Percentiles rank a stretch among this genome's conserved stretches.
These are phyloP conservation scores for Termitomyces sp. DNA, from an alignment of 768 basidiomycete species.

Conservation along the genomic window DNA sequence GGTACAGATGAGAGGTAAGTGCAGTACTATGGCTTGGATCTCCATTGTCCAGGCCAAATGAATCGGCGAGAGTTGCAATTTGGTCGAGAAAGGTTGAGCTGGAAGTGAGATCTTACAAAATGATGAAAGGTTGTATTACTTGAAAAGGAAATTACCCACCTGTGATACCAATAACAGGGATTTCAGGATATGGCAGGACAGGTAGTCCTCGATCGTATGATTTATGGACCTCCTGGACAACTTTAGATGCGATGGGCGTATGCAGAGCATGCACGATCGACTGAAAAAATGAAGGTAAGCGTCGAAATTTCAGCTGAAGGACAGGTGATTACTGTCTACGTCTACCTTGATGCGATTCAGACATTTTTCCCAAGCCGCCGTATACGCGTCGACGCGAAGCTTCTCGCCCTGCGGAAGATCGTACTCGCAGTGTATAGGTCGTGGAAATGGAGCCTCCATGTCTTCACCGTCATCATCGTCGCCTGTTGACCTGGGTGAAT, in stretches of 20 bases:
- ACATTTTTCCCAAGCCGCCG: constrained; percentile 53
- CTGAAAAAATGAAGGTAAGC: constrained; percentile 4
- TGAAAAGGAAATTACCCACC: constrained; percentile 29
- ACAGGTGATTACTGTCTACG: constrained; percentile 25
- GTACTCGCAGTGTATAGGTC: constrained; percentile 1
- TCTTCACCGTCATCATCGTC: constrained; percentile 4
- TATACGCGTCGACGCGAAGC: constrained; percentile 49
- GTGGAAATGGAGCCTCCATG: not conserved
- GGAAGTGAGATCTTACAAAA: constrained; percentile 33
- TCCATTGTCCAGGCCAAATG: constrained; percentile 11
- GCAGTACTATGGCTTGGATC: constrained; percentile 12
- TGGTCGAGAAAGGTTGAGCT: constrained; percentile 43
- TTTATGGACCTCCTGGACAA: constrained; percentile 36
- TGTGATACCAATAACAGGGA: constrained; percentile 54
- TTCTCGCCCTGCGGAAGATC: constrained; percentile 14
- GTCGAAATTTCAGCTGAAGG: not conserved
- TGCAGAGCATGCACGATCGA: constrained; percentile 42
- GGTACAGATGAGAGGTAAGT: constrained; percentile 45
- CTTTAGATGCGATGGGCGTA: constrained; percentile 37
- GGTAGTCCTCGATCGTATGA: constrained; percentile 44
- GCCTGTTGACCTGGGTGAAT: not conserved
- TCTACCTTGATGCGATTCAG: constrained; percentile 50
- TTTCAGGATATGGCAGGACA: constrained; percentile 53
- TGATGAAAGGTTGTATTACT: not conserved
- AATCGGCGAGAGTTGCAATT: constrained; percentile 31